Percentiles rank a stretch among this genome's conserved stretches.
Conservation (phyloP, 2,329 filamentous ascomycete genomes). For the Graphium sp. region DNA sequence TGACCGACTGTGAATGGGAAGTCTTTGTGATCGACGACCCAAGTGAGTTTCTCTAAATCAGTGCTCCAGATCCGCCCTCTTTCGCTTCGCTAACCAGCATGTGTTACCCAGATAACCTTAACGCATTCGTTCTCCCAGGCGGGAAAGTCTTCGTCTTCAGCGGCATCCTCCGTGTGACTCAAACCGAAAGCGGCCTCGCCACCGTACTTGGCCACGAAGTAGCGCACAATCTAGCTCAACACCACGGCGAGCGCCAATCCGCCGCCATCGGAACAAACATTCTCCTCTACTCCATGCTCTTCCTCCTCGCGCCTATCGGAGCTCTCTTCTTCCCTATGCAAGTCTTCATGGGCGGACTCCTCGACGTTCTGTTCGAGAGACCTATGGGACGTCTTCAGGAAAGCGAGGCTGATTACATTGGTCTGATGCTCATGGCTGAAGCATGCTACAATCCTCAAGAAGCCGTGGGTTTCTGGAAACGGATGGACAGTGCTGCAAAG, state of each 20-base stretch:
- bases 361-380: slow-evolving; percentile 46
- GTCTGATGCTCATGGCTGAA: slow-evolving; percentile 68
- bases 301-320: slow-evolving; percentile 26
- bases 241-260: slow-evolving; percentile 47
- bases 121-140: slow-evolving; percentile 64
- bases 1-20: slow-evolving; percentile 47
- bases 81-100: not conserved
- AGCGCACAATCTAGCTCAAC: slow-evolving; percentile 56
- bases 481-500: slow-evolving; percentile 39
- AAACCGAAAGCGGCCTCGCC: slow-evolving; percentile 52
- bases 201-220: slow-evolving; percentile 69
- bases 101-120: slow-evolving; percentile 30
- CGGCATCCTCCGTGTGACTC: slow-evolving; percentile 52
- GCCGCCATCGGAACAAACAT: slow-evolving; percentile 33
- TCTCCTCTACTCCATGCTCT: slow-evolving; percentile 28
- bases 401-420: slow-evolving; percentile 66
- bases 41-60: slow-evolving; percentile 14
- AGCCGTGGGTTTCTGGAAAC: slow-evolving; percentile 48
- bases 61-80: not conserved
- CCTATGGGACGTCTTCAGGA: slow-evolving; percentile 59
- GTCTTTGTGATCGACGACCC: slow-evolving; percentile 57
- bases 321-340: slow-evolving; percentile 21
- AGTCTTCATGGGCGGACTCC: slow-evolving; percentile 27
- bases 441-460: slow-evolving; percentile 58
- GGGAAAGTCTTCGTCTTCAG: slow-evolving; percentile 70